Percentiles rank a stretch among this genome's conserved stretches.
Conservation (phyloP, 345 rosid genomes). For the Dipteronia dyeriana region DNA sequence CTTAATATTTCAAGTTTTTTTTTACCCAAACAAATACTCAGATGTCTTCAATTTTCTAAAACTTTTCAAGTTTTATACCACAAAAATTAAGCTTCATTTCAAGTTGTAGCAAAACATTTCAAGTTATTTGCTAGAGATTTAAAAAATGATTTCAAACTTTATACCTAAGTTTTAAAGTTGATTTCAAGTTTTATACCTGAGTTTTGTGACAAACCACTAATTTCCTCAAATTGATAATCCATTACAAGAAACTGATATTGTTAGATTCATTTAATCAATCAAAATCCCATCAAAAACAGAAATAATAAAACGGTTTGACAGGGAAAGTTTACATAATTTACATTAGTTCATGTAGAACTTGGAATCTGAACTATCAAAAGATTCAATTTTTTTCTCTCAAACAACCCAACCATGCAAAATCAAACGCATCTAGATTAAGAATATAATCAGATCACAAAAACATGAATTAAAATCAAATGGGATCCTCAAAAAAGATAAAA, state of each 20-base stretch:
- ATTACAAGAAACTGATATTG: not conserved
- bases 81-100: too few species aligned
- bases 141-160: too few species aligned
- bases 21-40: too few species aligned
- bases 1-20: too few species aligned
- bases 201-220: not conserved
- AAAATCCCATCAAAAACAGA: not conserved
- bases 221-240: not conserved
- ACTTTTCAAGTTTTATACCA: too few species aligned
- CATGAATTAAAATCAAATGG: constrained; percentile 10
- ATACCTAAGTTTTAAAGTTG: too few species aligned
- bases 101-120: too few species aligned
- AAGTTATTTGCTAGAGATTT: too few species aligned
- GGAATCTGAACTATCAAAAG: not conserved
- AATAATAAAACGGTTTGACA: not conserved
- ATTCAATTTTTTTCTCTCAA: not conserved
- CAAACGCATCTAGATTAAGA: not conserved
- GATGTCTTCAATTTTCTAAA: too few species aligned
- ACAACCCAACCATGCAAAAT: not conserved
- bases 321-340: not conserved
- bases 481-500: not conserved
- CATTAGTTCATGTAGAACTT: not conserved
- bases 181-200: too few species aligned
- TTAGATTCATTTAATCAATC: not conserved
- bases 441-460: not conserved